Evolutionary conservation across 371 early-diverging fungal genomes (phyloP).

Genomic region (Chytridium lagenaria): DNA sequence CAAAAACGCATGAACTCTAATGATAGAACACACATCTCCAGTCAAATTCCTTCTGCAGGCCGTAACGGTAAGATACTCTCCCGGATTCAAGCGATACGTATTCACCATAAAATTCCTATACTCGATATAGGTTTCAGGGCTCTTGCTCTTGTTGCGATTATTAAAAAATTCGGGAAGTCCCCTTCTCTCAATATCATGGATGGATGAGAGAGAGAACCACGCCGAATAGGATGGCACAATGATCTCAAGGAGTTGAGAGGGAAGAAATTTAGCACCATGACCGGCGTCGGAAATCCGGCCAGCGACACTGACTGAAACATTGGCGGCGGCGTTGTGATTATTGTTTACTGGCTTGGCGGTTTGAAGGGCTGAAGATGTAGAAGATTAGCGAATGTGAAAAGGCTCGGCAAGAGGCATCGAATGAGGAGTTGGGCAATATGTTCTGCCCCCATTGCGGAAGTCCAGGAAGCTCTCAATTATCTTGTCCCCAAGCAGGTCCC

Average conservation of each 20-base stretch:
- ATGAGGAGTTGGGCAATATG: no score
- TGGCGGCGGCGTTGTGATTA: not conserved
- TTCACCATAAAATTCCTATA: conserved; percentile 98
- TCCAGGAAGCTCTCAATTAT: no score
- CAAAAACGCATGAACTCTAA: conserved; percentile 96
- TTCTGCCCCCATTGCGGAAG: no score
- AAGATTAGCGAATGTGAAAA: no score
- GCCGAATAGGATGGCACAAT: conserved; percentile 76
- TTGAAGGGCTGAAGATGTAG: no score
- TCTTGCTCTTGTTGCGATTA: conserved; percentile 87
- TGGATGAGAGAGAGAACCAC: conserved; percentile 88
- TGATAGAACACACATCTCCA: conserved; percentile 97
- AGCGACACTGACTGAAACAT: not conserved
- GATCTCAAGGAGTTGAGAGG: conserved; percentile 43
- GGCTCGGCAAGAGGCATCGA: no score
- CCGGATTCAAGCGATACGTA: conserved; percentile 92
- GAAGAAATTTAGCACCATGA: conserved; percentile 2
- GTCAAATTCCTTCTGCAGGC: conserved; percentile 94
- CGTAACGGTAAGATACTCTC: conserved; percentile 95
- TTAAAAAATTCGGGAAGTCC: conserved; percentile 95
- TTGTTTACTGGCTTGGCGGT: not conserved
- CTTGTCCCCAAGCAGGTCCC: no score
- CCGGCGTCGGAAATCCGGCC: not conserved
- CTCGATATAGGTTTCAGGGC: conserved; percentile 90
- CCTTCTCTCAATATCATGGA: conserved; percentile 91